Conservation (phyloP, 129 eudicot species). For the Tanacetum coccineum region DNA sequence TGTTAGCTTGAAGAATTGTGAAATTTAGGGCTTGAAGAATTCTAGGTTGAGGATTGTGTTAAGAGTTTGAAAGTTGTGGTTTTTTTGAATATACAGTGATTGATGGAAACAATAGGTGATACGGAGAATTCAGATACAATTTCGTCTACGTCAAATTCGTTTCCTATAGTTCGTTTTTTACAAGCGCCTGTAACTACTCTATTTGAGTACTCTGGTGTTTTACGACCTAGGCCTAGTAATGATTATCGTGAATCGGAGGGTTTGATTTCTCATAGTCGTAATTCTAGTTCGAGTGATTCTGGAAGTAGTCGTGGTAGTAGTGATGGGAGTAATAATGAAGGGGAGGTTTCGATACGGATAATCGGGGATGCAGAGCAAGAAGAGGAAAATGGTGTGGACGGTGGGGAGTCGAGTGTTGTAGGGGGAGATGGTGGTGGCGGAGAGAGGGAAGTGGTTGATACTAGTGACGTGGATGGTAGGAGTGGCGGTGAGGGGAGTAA, state of each 20-base stretch:
- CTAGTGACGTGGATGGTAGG: too few species aligned
- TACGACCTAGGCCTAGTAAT: conserved; percentile 38
- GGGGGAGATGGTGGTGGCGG: conserved; percentile 21
- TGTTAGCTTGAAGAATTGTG: too few species aligned
- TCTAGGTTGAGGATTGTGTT: conserved; percentile 9
- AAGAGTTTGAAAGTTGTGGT: background rate
- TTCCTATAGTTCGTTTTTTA: conserved; percentile 42
- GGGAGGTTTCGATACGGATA: conserved; percentile 76
- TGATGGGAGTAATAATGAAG: conserved; percentile 25
- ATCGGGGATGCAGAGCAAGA: conserved; percentile 47
- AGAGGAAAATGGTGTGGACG: conserved; percentile 24
- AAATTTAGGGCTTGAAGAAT: too few species aligned
- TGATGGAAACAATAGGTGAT: conserved; percentile 29
- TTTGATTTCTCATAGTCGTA: conserved; percentile 18
- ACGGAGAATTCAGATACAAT: conserved; percentile 24
- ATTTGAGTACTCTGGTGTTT: conserved; percentile 51
- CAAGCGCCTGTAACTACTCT: conserved; percentile 60
- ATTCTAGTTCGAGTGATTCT: conserved; percentile 19
- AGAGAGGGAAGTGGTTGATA: conserved; percentile 31
- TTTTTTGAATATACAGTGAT: background rate
- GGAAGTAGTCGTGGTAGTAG: background rate
- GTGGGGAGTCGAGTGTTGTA: conserved; percentile 16
- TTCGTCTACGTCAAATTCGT: conserved; percentile 19
- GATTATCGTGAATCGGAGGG: conserved; percentile 34
- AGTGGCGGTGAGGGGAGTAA: conserved; percentile 17